phyloP scores from a whole-genome alignment of 306 rosid species.

The Cicer cuneatum region DNA sequence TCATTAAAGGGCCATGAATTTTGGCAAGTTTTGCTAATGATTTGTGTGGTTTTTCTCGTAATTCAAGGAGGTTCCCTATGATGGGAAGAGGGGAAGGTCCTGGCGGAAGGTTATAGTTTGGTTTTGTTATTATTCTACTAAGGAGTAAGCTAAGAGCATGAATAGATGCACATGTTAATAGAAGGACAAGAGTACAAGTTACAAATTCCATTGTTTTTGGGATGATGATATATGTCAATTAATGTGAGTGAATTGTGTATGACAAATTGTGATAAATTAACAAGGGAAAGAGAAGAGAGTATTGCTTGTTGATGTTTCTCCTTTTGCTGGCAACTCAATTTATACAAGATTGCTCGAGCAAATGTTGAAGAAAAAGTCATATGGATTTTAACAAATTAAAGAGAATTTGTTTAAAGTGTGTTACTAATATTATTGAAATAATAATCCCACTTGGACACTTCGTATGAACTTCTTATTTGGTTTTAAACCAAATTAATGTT shows the following conservation, averaged over 20 bases:
- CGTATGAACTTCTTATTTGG: not conserved
- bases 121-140: not conserved
- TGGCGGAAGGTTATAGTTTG: slow-evolving; percentile 38
- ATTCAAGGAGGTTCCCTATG: slow-evolving; percentile 39
- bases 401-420: too few species aligned
- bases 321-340: not conserved
- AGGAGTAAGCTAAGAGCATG: too few species aligned
- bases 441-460: slow-evolving; percentile 13
- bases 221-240: not conserved
- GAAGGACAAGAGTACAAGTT: not conserved
- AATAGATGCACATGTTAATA: not conserved
- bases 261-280: not conserved
- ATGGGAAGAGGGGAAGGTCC: slow-evolving; percentile 40
- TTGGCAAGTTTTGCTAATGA: slow-evolving; percentile 33
- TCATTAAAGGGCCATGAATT: slow-evolving; percentile 41
- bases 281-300: not conserved
- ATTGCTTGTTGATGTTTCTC: not conserved
- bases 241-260: not conserved
- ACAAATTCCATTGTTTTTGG: not conserved
- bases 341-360: slow-evolving; percentile 11
- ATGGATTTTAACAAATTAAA: too few species aligned
- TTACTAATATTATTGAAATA: not conserved
- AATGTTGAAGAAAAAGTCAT: too few species aligned
- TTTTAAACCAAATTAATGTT: not conserved
- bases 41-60: slow-evolving; percentile 38